These are phyloP conservation scores for Hygrocybe coccinea DNA, from an alignment of 768 basidiomycete species.

Conservation along the genomic window DNA sequence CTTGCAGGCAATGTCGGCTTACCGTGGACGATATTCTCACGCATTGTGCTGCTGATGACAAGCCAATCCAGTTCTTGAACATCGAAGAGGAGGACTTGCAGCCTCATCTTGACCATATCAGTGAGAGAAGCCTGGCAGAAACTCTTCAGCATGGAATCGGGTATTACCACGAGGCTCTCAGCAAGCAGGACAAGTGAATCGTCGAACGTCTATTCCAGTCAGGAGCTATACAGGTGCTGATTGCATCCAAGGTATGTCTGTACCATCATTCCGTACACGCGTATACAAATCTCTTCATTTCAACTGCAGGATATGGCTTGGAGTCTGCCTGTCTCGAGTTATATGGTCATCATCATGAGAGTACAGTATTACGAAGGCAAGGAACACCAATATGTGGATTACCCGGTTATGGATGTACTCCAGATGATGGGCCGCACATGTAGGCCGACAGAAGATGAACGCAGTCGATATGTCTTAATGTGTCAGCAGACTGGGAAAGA, in stretches of 20 bases:
- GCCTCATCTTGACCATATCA: too few relatives aligned
- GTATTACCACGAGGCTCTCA: constrained; percentile 91
- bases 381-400: constrained; percentile 96
- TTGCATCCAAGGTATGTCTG: too few relatives aligned
- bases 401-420: constrained; percentile 95
- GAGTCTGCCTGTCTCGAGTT: constrained; percentile 88
- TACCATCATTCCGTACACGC: constrained; percentile 47
- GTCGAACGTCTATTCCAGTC: constrained; percentile 84
- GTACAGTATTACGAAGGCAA: constrained; percentile 95
- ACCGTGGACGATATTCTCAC: too few relatives aligned
- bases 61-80: too few relatives aligned
- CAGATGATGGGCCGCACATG: constrained; percentile 99
- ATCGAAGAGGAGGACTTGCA: too few relatives aligned
- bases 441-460: constrained; percentile 80
- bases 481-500: constrained; percentile 97
- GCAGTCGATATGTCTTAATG: constrained; percentile 93
- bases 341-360: constrained; percentile 99
- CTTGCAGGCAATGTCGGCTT: too few relatives aligned
- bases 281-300: neutral
- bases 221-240: too few relatives aligned
- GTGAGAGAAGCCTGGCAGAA: too few relatives aligned
- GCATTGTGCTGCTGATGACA: too few relatives aligned
- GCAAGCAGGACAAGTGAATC: constrained; percentile 88
- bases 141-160: constrained; percentile 91
- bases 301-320: constrained; percentile 80